Percentiles rank a stretch among this genome's conserved stretches.
phyloP scores from a whole-genome alignment of 441 rosid genomes.

The Aleurites moluccanus region DNA sequence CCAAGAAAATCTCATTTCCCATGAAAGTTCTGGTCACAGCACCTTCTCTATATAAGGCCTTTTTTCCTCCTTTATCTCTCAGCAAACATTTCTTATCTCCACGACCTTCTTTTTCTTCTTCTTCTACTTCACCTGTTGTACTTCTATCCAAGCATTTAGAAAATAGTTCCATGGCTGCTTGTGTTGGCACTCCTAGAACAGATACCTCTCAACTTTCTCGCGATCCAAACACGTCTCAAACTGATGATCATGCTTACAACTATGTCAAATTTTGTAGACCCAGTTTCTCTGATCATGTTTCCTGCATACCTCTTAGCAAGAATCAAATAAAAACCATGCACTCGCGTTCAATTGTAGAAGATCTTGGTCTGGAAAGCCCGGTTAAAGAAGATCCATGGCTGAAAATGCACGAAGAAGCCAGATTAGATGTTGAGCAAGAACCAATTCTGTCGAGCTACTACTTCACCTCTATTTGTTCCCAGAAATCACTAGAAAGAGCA shows the following conservation, averaged over 20 bases:
- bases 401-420: constrained; percentile 65
- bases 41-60: constrained; percentile 34
- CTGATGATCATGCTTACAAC: constrained; percentile 33
- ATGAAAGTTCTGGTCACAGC: constrained; percentile 41
- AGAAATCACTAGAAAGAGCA: constrained; percentile 50
- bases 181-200: constrained; percentile 48
- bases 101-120: background rate
- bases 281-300: constrained; percentile 30
- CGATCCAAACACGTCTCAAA: constrained; percentile 36
- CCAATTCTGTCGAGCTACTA: constrained; percentile 62
- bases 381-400: constrained; percentile 46
- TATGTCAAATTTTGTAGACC: constrained; percentile 36
- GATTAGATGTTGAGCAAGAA: constrained; percentile 50
- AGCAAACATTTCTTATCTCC: constrained; percentile 17
- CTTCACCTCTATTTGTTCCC: constrained; percentile 53
- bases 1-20: constrained; percentile 34
- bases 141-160: constrained; percentile 11
- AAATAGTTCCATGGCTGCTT: constrained; percentile 46
- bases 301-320: constrained; percentile 31
- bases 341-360: constrained; percentile 22
- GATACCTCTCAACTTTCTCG: constrained; percentile 44
- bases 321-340: constrained; percentile 38
- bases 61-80: constrained; percentile 20
- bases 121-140: constrained; percentile 17
- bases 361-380: constrained; percentile 21